Base-by-base conservation (phyloP, 179 eudicot genomes). In the Sideroxylon spinosum region DNA sequence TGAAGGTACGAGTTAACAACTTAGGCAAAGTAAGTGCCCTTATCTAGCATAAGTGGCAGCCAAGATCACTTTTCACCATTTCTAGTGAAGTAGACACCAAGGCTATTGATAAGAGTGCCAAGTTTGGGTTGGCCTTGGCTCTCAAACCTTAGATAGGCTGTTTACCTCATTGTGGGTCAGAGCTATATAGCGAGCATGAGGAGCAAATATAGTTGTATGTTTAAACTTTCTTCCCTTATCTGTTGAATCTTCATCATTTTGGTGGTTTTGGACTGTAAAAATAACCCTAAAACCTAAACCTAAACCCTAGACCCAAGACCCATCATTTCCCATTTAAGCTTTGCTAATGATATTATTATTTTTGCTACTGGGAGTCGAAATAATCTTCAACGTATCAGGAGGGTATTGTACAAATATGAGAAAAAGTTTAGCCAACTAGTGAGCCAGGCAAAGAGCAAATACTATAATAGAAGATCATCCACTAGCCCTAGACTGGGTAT, bases 21-120 rank as follows among this genome's bases (percentile, higher is more conserved):
- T 73, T 25, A 3, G 88, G 88, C 44, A 86, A 83, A 81, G 82
- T 74, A 55, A 81, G 74, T 63, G 86, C 86, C 17, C 82, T 86
- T 37, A 76, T 86, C 74, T 81, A 86, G 72, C 84, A 83, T 11
- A 83, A 81, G 76, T 83, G 86, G 88, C 81, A 82, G 12, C 88
- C 84, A 5, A 83, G 50, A 74, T 76, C 80, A 28, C 77, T 77
- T 55, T 19, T 81, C 80, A 81, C 83, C 57, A 32, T 81, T 13
- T 81, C 83, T n/a, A 80, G 83, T 23, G 83, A 81, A 77, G 80
- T 81, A 4, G 83, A 81, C 77, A 63, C 83, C 25, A 81, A 77
- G 52, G 77, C 83, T 6, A 37, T 81, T 56, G 83, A 81, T 73
- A 81, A 81, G 61, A 64, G 77, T 6, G 77, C 83, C 0, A 81